These are phyloP conservation scores for Aspergillus olivimuriae DNA, from an alignment of 495 filamentous ascomycete genomes.

Conservation along the genomic window DNA sequence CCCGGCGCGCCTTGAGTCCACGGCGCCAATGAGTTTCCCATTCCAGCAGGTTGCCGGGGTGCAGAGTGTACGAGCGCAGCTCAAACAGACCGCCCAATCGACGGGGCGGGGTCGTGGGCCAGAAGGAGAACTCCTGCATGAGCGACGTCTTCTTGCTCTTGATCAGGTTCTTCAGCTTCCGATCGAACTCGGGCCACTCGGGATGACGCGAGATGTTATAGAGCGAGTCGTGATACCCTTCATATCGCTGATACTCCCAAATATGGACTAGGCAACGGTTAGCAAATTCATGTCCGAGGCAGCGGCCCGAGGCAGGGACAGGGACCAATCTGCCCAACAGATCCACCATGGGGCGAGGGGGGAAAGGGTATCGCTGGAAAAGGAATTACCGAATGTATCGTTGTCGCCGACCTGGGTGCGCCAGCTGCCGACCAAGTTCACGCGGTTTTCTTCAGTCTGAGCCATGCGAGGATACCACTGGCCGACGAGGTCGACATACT, in stretches of 20 bases:
- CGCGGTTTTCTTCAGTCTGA: slow-evolving; percentile 71
- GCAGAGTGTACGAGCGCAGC: slow-evolving; percentile 92
- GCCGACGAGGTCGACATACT: slow-evolving; percentile 90
- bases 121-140: slow-evolving; percentile 99
- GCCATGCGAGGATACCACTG: slow-evolving; percentile 89
- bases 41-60: slow-evolving; percentile 91
- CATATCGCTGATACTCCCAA: slow-evolving; percentile 98
- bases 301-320: not conserved
- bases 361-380: slow-evolving; percentile 10
- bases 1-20: slow-evolving; percentile 78
- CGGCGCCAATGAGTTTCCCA: slow-evolving; percentile 99
- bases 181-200: slow-evolving; percentile 75
- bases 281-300: not conserved
- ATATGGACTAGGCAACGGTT: slow-evolving; percentile 64
- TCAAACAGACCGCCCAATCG: slow-evolving; percentile 90
- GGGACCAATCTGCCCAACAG: too few species aligned
- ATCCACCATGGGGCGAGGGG: too few species aligned
- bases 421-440: slow-evolving; percentile 97
- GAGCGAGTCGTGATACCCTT: slow-evolving; percentile 89
- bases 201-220: slow-evolving; percentile 74
- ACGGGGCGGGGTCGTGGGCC: slow-evolving; percentile 90
- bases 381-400: slow-evolving; percentile 80
- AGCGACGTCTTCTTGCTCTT: slow-evolving; percentile 78
- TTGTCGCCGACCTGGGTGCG: slow-evolving; percentile 96
- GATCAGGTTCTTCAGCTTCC: slow-evolving; percentile 73